Conservation (phyloP, 306 rosid species). For the Prunus campanulata region DNA sequence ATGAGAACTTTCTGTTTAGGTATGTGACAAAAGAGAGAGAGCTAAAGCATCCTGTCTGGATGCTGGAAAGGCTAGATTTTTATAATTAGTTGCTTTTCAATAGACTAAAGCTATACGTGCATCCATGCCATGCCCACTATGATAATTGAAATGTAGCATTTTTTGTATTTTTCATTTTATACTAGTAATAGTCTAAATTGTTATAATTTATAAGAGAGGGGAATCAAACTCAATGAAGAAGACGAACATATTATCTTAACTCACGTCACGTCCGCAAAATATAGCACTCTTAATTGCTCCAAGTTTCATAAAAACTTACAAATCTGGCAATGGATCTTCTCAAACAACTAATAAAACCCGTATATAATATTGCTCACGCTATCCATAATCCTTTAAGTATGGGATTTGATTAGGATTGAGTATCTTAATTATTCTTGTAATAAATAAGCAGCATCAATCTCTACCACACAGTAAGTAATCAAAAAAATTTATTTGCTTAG, state of each 20-base stretch:
- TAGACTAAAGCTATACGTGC: neutral
- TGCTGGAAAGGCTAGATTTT: neutral
- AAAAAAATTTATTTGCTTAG: neutral
- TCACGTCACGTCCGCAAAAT: too few species aligned
- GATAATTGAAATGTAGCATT: neutral
- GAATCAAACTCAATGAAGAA: too few species aligned
- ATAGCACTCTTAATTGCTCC: too few species aligned
- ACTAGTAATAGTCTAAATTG: too few species aligned
- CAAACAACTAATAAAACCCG: neutral
- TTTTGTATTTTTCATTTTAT: too few species aligned
- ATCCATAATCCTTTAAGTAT: neutral
- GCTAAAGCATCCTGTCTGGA: neutral
- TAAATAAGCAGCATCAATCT: neutral
- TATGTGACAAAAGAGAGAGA: conserved; percentile 2
- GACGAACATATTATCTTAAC: too few species aligned
- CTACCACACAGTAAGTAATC: too few species aligned
- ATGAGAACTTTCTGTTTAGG: conserved; percentile 7
- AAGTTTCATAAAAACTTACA: neutral
- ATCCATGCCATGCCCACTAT: neutral
- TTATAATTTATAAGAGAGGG: too few species aligned
- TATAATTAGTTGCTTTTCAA: conserved; percentile 7
- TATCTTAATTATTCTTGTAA: neutral
- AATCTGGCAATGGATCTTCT: neutral
- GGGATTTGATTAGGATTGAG: neutral
- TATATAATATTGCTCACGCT: neutral